Evolutionary conservation across 2,329 filamentous ascomycete genomes (phyloP), one percentile per base, ranked within the genome.

Genomic region (Venturia aucupariae): DNA sequence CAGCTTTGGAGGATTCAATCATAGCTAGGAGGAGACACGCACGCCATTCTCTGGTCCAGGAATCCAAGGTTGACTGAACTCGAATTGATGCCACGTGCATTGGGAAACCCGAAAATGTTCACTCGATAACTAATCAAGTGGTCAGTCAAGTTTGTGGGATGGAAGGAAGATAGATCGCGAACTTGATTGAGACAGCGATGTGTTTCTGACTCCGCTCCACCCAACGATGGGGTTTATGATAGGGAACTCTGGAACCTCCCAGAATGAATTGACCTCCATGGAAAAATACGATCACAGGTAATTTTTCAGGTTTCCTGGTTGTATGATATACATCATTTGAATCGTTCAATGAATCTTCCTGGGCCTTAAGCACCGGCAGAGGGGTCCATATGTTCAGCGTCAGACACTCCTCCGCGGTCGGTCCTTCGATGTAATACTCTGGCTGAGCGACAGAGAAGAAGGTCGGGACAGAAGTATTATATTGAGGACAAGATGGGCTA

Each of bases 251-350:
- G 17, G 77, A 69, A 30, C 78, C 79, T 38, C 80, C 80, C 7
- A 72, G 76, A 11, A 71, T 66, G 66, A 80, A 81, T 2, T 76
- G 76, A 19, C 81, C 81, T 4, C 80, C 81, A 46, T 80, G 78
- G 42, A 82, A 73, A 72, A 78, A 82, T 24, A 78, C 74, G 5
- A 79, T 70, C 0, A 82, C 80, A 0, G 80, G 80, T 4, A 80
- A 69, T 15, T 32, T 55, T 19, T 55, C 24, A 22, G 24, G 24
- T 22, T 15, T 35, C 11, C 24, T 13, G 8, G 4, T 32, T 17
- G 7, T 30, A 24, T 3, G 27, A 32, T 10, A 11, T 13, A n/a
- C 24, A 24, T 22, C 8, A 24, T 48, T 24, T 48, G 44, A 6
- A 24, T n/a, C 11, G 22, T 48, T 48, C 11, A n/a, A 48, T 1